These are phyloP conservation scores for Gelatoporia subvermispora DNA, from an alignment of 768 basidiomycete species.

Conservation along the genomic window DNA sequence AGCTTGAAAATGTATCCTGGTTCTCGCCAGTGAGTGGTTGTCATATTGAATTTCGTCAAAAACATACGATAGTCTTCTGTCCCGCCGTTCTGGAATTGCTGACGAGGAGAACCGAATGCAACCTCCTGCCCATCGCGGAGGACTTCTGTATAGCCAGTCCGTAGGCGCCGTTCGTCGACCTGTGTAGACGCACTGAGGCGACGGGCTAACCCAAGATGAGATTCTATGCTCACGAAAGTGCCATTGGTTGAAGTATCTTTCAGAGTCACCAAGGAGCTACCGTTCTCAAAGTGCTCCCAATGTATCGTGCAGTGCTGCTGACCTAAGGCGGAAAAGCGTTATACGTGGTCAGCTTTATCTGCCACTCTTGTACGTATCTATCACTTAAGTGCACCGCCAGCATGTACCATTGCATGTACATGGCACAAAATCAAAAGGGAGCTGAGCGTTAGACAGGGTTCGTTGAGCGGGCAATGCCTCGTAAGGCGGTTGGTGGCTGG, in stretches of 20 bases:
- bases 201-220: neutral
- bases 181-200: constrained; percentile 23
- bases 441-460: too few relatives aligned
- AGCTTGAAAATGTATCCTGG: too few relatives aligned
- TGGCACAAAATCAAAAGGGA: too few relatives aligned
- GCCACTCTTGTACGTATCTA: too few relatives aligned
- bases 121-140: constrained; percentile 80
- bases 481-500: too few relatives aligned
- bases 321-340: too few relatives aligned
- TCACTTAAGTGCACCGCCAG: too few relatives aligned
- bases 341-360: neutral
- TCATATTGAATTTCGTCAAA: neutral
- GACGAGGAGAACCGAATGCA: constrained; percentile 61
- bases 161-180: constrained; percentile 66
- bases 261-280: constrained; percentile 40
- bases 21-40: neutral
- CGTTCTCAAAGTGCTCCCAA: constrained; percentile 51
- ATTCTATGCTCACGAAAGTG: constrained; percentile 56
- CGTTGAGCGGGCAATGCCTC: too few relatives aligned
- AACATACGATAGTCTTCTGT: constrained; percentile 68
- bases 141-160: constrained; percentile 45
- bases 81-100: constrained; percentile 35
- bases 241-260: constrained; percentile 67
- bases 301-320: constrained; percentile 52
- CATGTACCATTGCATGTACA: too few relatives aligned